Conservation (phyloP, 2,329 filamentous ascomycete genomes). For the Sclerotinia minor region DNA sequence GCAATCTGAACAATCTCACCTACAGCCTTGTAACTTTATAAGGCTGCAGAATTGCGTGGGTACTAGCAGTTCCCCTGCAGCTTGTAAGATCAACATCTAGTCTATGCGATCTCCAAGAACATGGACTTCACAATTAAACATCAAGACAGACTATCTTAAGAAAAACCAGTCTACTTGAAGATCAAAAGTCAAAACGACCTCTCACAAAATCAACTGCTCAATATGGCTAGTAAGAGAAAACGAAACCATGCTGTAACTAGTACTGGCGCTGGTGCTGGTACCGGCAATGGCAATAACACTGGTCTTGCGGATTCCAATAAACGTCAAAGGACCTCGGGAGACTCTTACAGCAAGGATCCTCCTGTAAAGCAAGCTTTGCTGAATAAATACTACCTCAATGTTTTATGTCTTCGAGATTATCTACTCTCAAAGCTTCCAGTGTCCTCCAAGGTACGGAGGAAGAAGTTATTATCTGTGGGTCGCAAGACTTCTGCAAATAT, state of each 20-base stretch:
- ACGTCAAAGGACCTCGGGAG: slow-evolving; percentile 34
- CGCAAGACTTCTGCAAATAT: slow-evolving; percentile 10
- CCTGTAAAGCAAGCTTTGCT: slow-evolving; percentile 62
- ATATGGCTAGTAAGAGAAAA: slow-evolving; percentile 41
- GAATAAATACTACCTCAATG: slow-evolving; percentile 63
- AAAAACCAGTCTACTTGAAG: background rate
- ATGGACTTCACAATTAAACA: background rate
- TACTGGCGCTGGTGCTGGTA: background rate
- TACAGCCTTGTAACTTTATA: background rate
- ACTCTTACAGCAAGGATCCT: slow-evolving; percentile 27
- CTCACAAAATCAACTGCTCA: background rate
- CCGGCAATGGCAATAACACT: slow-evolving; percentile 18
- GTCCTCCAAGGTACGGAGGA: slow-evolving; percentile 63
- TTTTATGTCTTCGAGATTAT: slow-evolving; percentile 70
- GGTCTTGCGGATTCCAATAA: slow-evolving; percentile 34
- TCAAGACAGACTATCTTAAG: background rate
- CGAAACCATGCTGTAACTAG: slow-evolving; percentile 34
- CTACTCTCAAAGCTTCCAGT: slow-evolving; percentile 64
- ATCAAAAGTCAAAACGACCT: background rate
- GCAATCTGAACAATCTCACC: background rate
- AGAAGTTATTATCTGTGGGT: slow-evolving; percentile 49
- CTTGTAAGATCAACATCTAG: slow-evolving; percentile 3
- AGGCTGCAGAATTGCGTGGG: slow-evolving; percentile 11
- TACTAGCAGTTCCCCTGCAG: slow-evolving; percentile 1
- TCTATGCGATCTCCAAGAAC: background rate